Evolutionary conservation across 495 filamentous ascomycete species (phyloP), one percentile per base, ranked within the genome.

Genomic region (Alectoria sarmentosa): DNA sequence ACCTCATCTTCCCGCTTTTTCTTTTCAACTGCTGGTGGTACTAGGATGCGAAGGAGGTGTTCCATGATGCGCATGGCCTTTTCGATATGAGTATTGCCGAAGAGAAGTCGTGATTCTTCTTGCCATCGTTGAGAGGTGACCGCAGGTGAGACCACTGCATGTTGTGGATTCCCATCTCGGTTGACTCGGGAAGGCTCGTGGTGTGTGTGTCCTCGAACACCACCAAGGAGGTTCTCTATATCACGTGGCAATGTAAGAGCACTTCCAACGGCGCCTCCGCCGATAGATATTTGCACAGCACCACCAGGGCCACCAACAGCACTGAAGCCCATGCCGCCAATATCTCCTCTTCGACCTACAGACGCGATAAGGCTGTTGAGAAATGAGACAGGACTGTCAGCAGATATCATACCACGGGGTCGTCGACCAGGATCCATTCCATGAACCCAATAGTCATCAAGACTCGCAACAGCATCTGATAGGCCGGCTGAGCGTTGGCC

Each of bases 61-160:
- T 84, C 85, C 64, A 89, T 75, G 6, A 96, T 79, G 65, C 84
- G 86, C 63, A 79, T 76, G n/a, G 87, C 84, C 69, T 89, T 91
- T 38, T 95, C 91, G 11, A 82, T 70, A 60, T 88, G 82, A 28
- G 76, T 80, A 48, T 73, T 74, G 17, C 70, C 70, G 74, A 91
- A 98, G 1, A 98, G 78, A 73, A 98, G 83, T 65, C 87, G 87
- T 17, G 92, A 89, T 75, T 98, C 94, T 69, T 96, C 90, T 69
- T 89, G 86, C 92, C 95, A 99, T 54, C 94, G 86, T 48, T 79
- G 77, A 48, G 76, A 77, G 15, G 93, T 97, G 4, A 82, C 77
- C 39, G 83, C 82, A 23, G 90, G 80, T 30, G 80, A 77, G 74
- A 96, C 96, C 42, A 84, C 79, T 19, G 90, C 85, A 15, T 89